Percentiles rank a stretch among this genome's conserved stretches.
Conservation (phyloP, 192 early-diverging fungal genomes). For the Coemansia reversa region DNA sequence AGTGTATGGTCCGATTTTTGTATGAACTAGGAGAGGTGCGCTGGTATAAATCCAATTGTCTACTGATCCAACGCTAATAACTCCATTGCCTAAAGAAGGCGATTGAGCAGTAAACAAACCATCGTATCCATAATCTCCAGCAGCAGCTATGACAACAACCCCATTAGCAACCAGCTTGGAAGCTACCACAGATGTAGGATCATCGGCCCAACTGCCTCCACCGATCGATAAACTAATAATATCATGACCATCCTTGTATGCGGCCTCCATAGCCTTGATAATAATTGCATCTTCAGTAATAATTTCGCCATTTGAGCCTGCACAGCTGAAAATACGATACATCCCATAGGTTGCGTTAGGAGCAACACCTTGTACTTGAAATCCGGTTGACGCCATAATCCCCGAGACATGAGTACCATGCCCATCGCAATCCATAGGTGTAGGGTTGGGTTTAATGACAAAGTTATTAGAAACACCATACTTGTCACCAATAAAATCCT, state of each 20-base stretch:
- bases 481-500: constrained; percentile 65
- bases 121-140: constrained; percentile 69
- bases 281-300: constrained; percentile 55
- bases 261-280: constrained; percentile 58
- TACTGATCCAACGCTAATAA: constrained; percentile 60
- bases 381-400: constrained; percentile 52
- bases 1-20: too few species aligned
- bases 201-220: constrained; percentile 57
- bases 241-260: constrained; percentile 51
- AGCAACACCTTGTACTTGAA: constrained; percentile 61
- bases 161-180: constrained; percentile 49
- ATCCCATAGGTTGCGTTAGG: constrained; percentile 64
- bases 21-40: background rate
- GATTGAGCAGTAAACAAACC: constrained; percentile 57
- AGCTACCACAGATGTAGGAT: constrained; percentile 52
- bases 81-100: constrained; percentile 54
- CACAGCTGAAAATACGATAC: constrained; percentile 63
- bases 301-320: constrained; percentile 41
- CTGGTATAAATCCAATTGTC: constrained; percentile 45
- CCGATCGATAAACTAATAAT: constrained; percentile 67
- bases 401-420: constrained; percentile 71
- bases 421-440: constrained; percentile 58
- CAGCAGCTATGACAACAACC: constrained; percentile 61
- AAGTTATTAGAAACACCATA: constrained; percentile 42
- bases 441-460: constrained; percentile 56